These are phyloP conservation scores for Casuarina cunninghamiana DNA, from an alignment of 306 rosid genomes.

Conservation along the genomic window DNA sequence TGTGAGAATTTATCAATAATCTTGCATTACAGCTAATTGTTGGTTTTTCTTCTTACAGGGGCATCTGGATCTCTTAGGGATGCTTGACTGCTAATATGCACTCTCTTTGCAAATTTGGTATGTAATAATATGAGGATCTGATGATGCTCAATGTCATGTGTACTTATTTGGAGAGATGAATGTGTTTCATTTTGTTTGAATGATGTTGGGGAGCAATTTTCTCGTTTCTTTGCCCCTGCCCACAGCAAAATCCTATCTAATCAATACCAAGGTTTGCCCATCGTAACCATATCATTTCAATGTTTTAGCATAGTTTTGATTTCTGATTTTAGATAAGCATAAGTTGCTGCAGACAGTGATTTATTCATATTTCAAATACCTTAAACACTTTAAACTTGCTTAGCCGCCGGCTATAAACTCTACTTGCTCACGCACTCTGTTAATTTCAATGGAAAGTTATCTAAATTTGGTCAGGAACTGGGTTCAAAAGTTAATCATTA, in stretches of 20 bases:
- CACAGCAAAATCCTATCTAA: not conserved
- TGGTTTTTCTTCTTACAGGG: too few relatives aligned
- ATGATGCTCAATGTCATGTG: conserved; percentile 4
- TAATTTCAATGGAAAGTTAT: not conserved
- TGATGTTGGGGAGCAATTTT: conserved; percentile 2
- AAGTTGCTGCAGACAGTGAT: not conserved
- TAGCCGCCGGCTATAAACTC: not conserved
- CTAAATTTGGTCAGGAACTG: not conserved
- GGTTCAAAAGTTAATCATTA: not conserved
- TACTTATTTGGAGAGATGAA: conserved; percentile 1
- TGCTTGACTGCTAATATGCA: too few relatives aligned
- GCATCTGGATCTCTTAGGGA: too few relatives aligned
- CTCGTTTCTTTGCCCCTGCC: not conserved
- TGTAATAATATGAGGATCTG: conserved; percentile 14
- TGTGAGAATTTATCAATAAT: too few relatives aligned
- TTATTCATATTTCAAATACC: not conserved
- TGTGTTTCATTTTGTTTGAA: conserved; percentile 11
- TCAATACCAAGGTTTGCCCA: not conserved
- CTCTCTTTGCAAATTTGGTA: too few relatives aligned
- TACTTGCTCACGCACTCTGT: not conserved
- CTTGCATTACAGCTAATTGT: too few relatives aligned
- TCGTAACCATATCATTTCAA: too few relatives aligned
- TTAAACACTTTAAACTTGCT: not conserved
- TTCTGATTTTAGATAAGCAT: not conserved
- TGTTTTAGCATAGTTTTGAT: not conserved